These are phyloP conservation scores for Talaromyces sp. DNA, from an alignment of 2,329 filamentous ascomycete species.

Conservation along the genomic window DNA sequence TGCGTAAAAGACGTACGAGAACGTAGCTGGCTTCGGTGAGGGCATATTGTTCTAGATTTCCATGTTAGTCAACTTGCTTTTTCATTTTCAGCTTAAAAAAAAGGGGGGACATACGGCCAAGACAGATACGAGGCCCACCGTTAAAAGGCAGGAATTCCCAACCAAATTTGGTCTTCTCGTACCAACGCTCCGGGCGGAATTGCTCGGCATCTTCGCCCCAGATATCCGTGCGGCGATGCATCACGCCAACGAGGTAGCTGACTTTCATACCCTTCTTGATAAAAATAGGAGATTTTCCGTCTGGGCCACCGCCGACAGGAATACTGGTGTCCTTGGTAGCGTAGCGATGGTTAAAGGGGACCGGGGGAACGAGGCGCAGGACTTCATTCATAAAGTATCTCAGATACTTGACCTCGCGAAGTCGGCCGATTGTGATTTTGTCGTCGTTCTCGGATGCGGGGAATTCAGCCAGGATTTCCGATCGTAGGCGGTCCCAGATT, in stretches of 20 bases:
- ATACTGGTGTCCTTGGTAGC: slow-evolving; percentile 23
- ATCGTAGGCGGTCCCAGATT: slow-evolving; percentile 33
- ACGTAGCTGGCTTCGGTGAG: slow-evolving; percentile 18
- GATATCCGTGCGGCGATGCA: slow-evolving; percentile 62
- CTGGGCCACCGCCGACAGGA: slow-evolving; percentile 8
- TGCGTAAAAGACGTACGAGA: slow-evolving; percentile 18
- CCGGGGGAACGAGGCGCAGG: slow-evolving; percentile 48
- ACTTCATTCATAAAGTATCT: slow-evolving; percentile 34
- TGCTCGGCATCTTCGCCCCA: slow-evolving; percentile 42
- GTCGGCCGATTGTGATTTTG: slow-evolving; percentile 27
- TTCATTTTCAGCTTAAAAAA: too few species aligned
- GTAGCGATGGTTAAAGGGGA: slow-evolving; percentile 42
- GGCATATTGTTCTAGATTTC: slow-evolving; percentile 17
- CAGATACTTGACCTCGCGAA: slow-evolving; percentile 28
- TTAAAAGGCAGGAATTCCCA: slow-evolving; percentile 37
- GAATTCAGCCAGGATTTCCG: slow-evolving; percentile 44
- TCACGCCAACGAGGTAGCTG: slow-evolving; percentile 61
- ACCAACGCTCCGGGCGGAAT: slow-evolving; percentile 48
- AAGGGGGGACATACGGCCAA: slow-evolving; percentile 14
- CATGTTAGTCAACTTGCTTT: slow-evolving; percentile 2
- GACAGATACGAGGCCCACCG: slow-evolving; percentile 19
- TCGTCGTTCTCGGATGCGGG: slow-evolving; percentile 12
- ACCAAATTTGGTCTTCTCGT: slow-evolving; percentile 36
- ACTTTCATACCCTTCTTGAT: slow-evolving; percentile 62
- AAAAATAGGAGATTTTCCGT: slow-evolving; percentile 53